A percentile compares a stretch with the other conserved stretches of the same genome.
Evolutionary conservation across 2,329 filamentous ascomycete species (phyloP).

Genomic region (Aspergillus amoenus): DNA sequence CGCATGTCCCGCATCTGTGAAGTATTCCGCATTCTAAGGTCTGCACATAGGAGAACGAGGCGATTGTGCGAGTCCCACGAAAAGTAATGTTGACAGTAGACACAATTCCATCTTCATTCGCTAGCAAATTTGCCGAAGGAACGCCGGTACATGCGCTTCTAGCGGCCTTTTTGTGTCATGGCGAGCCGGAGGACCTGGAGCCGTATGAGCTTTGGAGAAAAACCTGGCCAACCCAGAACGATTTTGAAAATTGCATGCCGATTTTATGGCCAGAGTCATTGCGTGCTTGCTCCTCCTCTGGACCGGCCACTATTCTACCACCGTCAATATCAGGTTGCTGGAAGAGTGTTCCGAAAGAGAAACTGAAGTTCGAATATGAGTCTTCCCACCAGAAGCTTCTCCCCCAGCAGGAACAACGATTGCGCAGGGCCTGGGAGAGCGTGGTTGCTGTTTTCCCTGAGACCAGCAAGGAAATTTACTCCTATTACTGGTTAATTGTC

Average conservation of each 20-base stretch:
- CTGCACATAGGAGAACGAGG: constrained; percentile 53
- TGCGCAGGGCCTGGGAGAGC: constrained; percentile 51
- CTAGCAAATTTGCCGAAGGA: constrained; percentile 51
- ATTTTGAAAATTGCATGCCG: constrained; percentile 61
- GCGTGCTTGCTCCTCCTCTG: constrained; percentile 24
- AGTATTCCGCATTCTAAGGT: background rate
- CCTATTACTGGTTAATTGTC: constrained; percentile 61
- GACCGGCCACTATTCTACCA: constrained; percentile 25
- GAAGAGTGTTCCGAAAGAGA: constrained; percentile 27
- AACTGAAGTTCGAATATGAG: constrained; percentile 29
- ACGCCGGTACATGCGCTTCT: constrained; percentile 70
- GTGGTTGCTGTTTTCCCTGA: constrained; percentile 47
- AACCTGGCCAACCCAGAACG: constrained; percentile 63
- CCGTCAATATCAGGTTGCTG: constrained; percentile 40
- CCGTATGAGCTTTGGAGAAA: constrained; percentile 61
- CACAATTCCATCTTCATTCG: constrained; percentile 56
- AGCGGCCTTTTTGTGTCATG: constrained; percentile 64
- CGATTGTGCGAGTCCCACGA: constrained; percentile 65
- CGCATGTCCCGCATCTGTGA: background rate
- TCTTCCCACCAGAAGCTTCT: constrained; percentile 37
- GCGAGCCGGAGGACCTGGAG: constrained; percentile 43
- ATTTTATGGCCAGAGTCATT: constrained; percentile 52
- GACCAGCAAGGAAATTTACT: constrained; percentile 44
- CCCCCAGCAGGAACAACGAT: constrained; percentile 54
- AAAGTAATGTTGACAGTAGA: constrained; percentile 64